Conservation (phyloP, 2,329 filamentous ascomycete genomes). For the Ophiostoma tasmaniense region DNA sequence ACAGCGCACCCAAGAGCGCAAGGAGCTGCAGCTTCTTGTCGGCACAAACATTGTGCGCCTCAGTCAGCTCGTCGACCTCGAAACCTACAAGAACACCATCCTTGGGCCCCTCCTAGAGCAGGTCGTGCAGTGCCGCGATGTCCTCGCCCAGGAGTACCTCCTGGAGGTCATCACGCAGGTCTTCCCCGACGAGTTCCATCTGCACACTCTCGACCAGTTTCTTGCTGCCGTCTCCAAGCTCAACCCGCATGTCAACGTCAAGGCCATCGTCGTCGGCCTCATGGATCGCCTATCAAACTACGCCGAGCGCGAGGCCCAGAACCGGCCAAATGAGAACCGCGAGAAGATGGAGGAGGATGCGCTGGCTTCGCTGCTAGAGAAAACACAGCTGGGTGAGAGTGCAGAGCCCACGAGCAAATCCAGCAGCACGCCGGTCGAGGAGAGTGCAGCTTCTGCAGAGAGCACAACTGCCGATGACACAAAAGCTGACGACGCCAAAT, state of each 20-base stretch:
- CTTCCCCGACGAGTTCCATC: conserved; percentile 96
- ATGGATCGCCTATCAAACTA: conserved; percentile 96
- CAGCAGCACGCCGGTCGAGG: not conserved
- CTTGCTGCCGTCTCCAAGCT: conserved; percentile 85
- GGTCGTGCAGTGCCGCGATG: conserved; percentile 94
- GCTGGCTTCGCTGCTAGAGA: conserved; percentile 67
- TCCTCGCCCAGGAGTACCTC: conserved; percentile 93
- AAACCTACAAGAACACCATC: conserved; percentile 87
- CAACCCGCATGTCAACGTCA: conserved; percentile 95
- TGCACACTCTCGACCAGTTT: conserved; percentile 93
- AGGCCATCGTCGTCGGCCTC: conserved; percentile 92
- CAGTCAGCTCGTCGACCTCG: conserved; percentile 90
- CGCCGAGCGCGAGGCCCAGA: conserved; percentile 77
- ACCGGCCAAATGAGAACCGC: conserved; percentile 60
- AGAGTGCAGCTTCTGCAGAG: conserved; percentile 23
- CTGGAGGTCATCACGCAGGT: conserved; percentile 98
- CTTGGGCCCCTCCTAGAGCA: conserved; percentile 85
- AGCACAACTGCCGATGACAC: conserved; percentile 25
- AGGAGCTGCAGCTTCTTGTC: conserved; percentile 89
- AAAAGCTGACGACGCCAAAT: conserved; percentile 33
- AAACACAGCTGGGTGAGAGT: conserved; percentile 50
- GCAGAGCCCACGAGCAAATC: not conserved
- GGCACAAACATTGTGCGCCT: conserved; percentile 93
- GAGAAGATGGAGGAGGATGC: conserved; percentile 79
- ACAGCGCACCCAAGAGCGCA: conserved; percentile 84